A percentile compares a stretch with the other conserved stretches of the same genome.
These are phyloP conservation scores for Cetraspora pellucida DNA, from an alignment of 192 early-diverging fungal genomes.

Conservation along the genomic window DNA sequence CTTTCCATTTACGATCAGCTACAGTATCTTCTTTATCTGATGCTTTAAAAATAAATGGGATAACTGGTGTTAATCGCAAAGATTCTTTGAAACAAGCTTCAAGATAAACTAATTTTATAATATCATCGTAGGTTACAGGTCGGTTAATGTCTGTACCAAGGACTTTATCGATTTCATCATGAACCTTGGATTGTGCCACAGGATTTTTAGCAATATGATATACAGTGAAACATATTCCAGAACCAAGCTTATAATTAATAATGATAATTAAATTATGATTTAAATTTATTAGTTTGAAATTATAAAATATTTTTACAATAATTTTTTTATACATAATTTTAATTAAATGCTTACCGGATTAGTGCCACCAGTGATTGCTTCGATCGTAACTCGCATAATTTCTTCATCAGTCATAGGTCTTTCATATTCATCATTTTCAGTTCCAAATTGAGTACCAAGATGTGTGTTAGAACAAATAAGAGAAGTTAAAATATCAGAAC, in stretches of 20 bases:
- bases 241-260: too few species aligned
- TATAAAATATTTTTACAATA: too few species aligned
- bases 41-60: background rate
- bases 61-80: background rate
- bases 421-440: background rate
- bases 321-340: too few species aligned
- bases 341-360: background rate
- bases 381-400: background rate
- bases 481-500: background rate
- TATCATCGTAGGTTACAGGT: background rate
- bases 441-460: background rate
- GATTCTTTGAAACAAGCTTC: background rate
- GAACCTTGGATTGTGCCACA: background rate
- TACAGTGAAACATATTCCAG: background rate
- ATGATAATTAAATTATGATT: too few species aligned
- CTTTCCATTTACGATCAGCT: background rate
- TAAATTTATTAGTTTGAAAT: background rate
- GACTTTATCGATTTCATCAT: background rate
- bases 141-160: background rate
- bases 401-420: background rate
- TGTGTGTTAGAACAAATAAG: background rate
- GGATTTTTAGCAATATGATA: background rate
- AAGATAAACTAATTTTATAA: background rate
- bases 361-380: background rate
- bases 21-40: background rate